These are phyloP conservation scores for Huntiella omanensis DNA, from an alignment of 2,329 filamentous ascomycete genomes.

Conservation along the genomic window DNA sequence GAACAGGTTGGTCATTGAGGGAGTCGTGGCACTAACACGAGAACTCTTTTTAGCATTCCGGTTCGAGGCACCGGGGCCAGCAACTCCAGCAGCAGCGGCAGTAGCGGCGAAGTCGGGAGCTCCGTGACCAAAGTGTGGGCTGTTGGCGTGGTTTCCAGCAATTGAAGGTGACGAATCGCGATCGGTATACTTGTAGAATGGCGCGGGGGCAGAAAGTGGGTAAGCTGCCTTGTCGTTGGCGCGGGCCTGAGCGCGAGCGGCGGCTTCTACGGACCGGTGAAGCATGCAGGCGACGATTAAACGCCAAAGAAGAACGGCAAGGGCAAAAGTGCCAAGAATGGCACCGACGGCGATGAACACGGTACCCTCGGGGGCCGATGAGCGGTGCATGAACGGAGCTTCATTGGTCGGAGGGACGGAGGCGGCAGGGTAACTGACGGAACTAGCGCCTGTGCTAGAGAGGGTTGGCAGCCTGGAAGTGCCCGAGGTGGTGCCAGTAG, in stretches of 20 bases:
- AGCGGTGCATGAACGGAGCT: slow-evolving; percentile 84
- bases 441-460: slow-evolving; percentile 18
- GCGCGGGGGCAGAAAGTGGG: slow-evolving; percentile 30
- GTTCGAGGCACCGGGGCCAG: slow-evolving; percentile 21
- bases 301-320: slow-evolving; percentile 76
- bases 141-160: slow-evolving; percentile 12
- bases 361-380: slow-evolving; percentile 70
- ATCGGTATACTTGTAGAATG: slow-evolving; percentile 47
- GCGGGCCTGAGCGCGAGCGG: slow-evolving; percentile 54
- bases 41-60: slow-evolving; percentile 33
- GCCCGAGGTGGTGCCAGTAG: slow-evolving; percentile 14
- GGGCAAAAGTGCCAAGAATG: slow-evolving; percentile 63
- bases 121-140: slow-evolving; percentile 19
- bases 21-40: slow-evolving; percentile 34
- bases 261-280: slow-evolving; percentile 74
- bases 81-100: slow-evolving; percentile 1
- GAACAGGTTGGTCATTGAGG: slow-evolving; percentile 58
- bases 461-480: slow-evolving; percentile 22
- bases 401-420: slow-evolving; percentile 64
- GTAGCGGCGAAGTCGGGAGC: slow-evolving; percentile 13
- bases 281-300: slow-evolving; percentile 75
- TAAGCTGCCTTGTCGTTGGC: slow-evolving; percentile 52
- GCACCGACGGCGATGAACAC: slow-evolving; percentile 92
- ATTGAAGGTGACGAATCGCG: slow-evolving; percentile 31
- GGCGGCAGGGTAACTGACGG: slow-evolving; percentile 47